These are phyloP conservation scores for Hypomontagnella monticulosa DNA, from an alignment of 495 filamentous ascomycete genomes.

Conservation along the genomic window DNA sequence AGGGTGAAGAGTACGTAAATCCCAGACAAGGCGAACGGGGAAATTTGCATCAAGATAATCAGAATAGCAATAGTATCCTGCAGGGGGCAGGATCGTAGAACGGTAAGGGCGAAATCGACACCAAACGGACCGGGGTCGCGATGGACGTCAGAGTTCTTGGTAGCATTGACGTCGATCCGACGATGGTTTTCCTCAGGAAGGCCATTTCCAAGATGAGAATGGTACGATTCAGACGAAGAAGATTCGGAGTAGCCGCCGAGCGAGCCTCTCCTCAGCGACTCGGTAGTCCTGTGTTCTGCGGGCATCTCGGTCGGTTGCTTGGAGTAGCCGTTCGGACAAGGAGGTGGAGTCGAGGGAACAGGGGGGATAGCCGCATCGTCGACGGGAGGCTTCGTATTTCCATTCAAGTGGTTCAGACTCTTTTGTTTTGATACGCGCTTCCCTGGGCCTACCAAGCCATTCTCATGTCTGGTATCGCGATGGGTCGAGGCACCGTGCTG, in stretches of 20 bases:
- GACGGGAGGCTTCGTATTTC: conserved; percentile 61
- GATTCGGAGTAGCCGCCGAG: conserved; percentile 59
- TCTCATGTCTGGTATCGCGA: conserved; percentile 85
- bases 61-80: conserved; percentile 97
- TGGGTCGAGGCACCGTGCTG: conserved; percentile 69
- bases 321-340: conserved; percentile 49
- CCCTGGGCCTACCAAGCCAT: conserved; percentile 83
- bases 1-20: conserved; percentile 94
- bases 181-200: conserved; percentile 61
- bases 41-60: conserved; percentile 96
- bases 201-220: conserved; percentile 48
- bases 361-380: conserved; percentile 59
- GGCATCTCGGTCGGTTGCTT: conserved; percentile 53
- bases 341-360: conserved; percentile 50
- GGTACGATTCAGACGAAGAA: conserved; percentile 58
- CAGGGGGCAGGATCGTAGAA: conserved; percentile 88
- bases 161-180: conserved; percentile 70
- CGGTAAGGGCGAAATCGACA: conserved; percentile 76
- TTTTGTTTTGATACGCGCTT: conserved; percentile 77
- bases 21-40: conserved; percentile 85
- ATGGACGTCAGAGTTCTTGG: conserved; percentile 72
- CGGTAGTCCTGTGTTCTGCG: conserved; percentile 51
- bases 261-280: conserved; percentile 55
- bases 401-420: conserved; percentile 65
- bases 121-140: conserved; percentile 69